phyloP scores from a whole-genome alignment of 2,329 filamentous ascomycete species.

The Xylariomycetidae sp. region DNA sequence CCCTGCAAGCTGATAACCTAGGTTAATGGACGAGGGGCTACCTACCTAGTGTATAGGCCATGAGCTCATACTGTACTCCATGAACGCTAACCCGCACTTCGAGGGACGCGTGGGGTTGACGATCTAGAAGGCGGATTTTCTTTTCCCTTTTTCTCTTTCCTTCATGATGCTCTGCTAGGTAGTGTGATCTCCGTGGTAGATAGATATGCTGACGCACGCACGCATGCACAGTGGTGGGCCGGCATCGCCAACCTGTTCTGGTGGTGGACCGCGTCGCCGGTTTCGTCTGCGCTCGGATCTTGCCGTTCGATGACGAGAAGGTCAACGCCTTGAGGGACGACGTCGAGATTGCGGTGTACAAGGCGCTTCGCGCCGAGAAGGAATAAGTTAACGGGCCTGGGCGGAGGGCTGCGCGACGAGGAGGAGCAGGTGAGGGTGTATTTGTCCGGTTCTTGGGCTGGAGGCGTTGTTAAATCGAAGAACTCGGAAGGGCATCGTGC shows the following conservation, averaged over 20 bases:
- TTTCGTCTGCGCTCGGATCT: conserved; percentile 42
- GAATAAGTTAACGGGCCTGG: too few species aligned
- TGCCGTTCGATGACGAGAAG: conserved; percentile 41
- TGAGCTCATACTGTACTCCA: background rate
- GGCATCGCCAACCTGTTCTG: conserved; percentile 56
- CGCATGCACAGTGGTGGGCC: conserved; percentile 52
- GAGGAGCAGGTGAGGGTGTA: too few species aligned
- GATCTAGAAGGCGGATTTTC: background rate
- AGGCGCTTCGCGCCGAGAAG: conserved; percentile 4
- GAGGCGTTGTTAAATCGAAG: too few species aligned
- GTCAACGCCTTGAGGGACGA: conserved; percentile 35
- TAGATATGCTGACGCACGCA: too few species aligned
- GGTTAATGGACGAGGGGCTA: too few species aligned
- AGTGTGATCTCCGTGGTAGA: conserved; percentile 45
- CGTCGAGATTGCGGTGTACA: conserved; percentile 34
- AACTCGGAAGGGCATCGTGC: too few species aligned
- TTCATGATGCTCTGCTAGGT: conserved; percentile 49
- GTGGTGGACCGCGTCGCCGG: conserved; percentile 55
- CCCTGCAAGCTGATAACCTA: too few species aligned
- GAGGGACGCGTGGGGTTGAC: too few species aligned
- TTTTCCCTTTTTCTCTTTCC: conserved; percentile 28
- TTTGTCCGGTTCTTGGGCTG: too few species aligned
- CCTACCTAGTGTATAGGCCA: background rate
- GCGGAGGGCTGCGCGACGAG: too few species aligned
- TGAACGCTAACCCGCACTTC: background rate